These are phyloP conservation scores for Funneliformis caledonium DNA, from an alignment of 371 early-diverging fungal genomes.

Conservation along the genomic window DNA sequence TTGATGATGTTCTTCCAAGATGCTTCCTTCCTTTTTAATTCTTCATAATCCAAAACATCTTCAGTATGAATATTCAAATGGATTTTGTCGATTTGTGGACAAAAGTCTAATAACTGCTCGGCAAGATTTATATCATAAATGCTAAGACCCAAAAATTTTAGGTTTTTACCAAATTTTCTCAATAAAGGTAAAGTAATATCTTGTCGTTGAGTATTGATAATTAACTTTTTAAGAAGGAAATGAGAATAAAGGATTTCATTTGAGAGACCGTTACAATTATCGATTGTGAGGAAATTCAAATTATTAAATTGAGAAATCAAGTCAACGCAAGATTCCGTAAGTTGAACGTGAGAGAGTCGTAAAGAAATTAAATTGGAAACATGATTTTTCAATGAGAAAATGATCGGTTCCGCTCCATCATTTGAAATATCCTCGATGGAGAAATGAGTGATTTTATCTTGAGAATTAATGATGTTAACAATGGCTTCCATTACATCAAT, in stretches of 20 bases:
- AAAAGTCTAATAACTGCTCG: not conserved
- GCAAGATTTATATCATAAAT: not conserved
- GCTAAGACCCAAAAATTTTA: not conserved
- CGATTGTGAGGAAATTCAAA: not conserved
- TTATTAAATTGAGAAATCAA: not conserved
- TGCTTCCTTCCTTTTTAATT: not conserved
- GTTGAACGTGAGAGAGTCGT: not conserved
- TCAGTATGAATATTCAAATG: no score
- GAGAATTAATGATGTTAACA: not conserved
- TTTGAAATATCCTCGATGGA: not conserved
- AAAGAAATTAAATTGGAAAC: not conserved
- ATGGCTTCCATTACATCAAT: not conserved
- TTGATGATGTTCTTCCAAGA: not conserved
- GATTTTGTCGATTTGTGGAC: not conserved
- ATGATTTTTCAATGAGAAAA: not conserved
- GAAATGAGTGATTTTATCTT: not conserved
- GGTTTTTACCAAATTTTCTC: not conserved
- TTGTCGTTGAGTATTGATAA: not conserved
- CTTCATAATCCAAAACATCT: no score
- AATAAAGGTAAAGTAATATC: not conserved
- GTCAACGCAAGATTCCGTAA: not conserved
- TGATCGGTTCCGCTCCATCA: not conserved
- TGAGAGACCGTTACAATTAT: not conserved
- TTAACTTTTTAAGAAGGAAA: not conserved
- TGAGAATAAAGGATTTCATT: not conserved